phyloP scores from a whole-genome alignment of 225 moss, liverwort and hornwort species.

The Asterella californica region DNA sequence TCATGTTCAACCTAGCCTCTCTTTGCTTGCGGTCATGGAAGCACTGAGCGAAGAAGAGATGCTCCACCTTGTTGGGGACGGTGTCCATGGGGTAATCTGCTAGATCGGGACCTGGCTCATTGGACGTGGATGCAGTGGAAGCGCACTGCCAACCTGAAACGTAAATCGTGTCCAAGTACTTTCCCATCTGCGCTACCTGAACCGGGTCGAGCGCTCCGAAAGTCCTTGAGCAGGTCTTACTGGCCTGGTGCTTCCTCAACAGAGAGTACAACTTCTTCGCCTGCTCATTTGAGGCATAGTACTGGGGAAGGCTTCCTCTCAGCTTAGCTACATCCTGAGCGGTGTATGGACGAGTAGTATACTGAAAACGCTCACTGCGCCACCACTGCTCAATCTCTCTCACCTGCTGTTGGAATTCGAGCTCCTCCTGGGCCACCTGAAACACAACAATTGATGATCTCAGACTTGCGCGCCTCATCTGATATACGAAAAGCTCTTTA shows the following conservation, averaged over 20 bases:
- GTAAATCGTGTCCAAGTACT: conserved; percentile 76
- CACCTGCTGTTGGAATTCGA: conserved; percentile 52
- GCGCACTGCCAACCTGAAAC: conserved; percentile 91
- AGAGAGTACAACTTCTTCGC: conserved; percentile 63
- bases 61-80: conserved; percentile 85
- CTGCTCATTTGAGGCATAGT: conserved; percentile 60
- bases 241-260: conserved; percentile 57
- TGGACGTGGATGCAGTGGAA: conserved; percentile 67
- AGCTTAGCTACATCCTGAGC: conserved; percentile 60
- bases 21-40: conserved; percentile 83
- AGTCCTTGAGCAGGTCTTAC: conserved; percentile 58
- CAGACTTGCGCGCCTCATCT: too few species aligned
- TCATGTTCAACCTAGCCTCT: conserved; percentile 51
- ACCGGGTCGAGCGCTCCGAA: conserved; percentile 77
- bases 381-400: conserved; percentile 67
- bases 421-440: conserved; percentile 48
- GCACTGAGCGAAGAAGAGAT: conserved; percentile 70
- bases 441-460: neutral
- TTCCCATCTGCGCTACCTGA: conserved; percentile 75
- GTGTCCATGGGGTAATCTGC: conserved; percentile 88
- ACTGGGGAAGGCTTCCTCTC: conserved; percentile 52
- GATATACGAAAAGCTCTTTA: neutral
- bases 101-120: conserved; percentile 81
- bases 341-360: conserved; percentile 52
- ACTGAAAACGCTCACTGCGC: conserved; percentile 56